phyloP scores from a whole-genome alignment of 768 basidiomycete genomes.

The Baorangia bicolor region DNA sequence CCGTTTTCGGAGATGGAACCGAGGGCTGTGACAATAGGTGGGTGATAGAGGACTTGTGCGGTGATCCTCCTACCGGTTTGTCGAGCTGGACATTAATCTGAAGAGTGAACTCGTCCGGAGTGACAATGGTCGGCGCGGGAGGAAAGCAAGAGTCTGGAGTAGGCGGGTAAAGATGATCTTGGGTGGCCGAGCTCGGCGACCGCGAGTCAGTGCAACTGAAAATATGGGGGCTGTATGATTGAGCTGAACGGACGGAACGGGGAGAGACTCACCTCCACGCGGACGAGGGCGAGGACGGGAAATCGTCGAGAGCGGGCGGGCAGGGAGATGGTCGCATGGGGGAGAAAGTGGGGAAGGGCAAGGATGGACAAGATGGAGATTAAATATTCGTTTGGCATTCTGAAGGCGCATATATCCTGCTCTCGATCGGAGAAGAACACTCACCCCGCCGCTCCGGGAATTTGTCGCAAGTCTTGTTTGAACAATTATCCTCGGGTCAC shows the following conservation, averaged over 20 bases:
- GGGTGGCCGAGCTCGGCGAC: conserved; percentile 15
- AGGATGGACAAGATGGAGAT: background rate
- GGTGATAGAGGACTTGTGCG: background rate
- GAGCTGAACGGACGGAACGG: background rate
- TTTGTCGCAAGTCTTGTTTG: too few relatives aligned
- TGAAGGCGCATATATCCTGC: background rate
- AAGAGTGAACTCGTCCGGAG: conserved; percentile 13
- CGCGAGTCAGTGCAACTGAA: conserved; percentile 10
- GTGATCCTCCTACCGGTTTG: background rate
- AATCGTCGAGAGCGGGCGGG: background rate
- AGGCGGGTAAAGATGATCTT: conserved; percentile 11
- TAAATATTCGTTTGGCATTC: conserved; percentile 11
- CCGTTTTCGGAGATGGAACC: background rate
- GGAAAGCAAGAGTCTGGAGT: conserved; percentile 21
- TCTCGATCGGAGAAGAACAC: conserved; percentile 12
- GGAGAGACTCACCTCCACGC: conserved; percentile 24
- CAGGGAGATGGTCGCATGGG: conserved; percentile 5
- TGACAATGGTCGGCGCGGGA: conserved; percentile 10
- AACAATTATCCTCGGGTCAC: too few relatives aligned
- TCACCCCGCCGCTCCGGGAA: conserved; percentile 10
- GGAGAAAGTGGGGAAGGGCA: background rate
- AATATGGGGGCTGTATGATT: too few relatives aligned
- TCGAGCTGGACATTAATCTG: conserved; percentile 12
- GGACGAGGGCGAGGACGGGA: conserved; percentile 24
- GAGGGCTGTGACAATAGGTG: background rate